Base-by-base conservation (phyloP, 2,329 filamentous ascomycete genomes). In the Drechslerella coelobrocha region DNA sequence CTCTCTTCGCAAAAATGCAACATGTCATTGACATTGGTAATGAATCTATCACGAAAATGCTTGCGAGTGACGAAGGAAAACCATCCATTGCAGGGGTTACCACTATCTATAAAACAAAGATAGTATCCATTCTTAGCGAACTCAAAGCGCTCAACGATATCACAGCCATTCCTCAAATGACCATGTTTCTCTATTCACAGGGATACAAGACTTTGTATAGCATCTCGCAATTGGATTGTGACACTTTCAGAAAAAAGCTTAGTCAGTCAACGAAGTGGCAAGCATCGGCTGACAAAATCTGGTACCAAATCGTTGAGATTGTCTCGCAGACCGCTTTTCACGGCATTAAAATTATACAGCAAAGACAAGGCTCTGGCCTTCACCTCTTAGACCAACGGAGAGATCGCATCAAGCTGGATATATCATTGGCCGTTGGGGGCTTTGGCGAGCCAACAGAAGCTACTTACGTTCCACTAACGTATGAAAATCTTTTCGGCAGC, bases 401-500 rank as follows among this genome's bases (percentile, higher is more conserved):
- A n/a, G 41, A 47, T 19, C 41, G 9, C 8, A 31, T 52, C 21
- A 26, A 52, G 14, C 26, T 52, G 9, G 48, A 52, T 27, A 23
- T 52, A 12, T 27, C 48, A n/a, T 19, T 52, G 12, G 48, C 48
- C 17, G 48, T 52, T 4, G 48, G 31, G 19, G 48, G 48, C 10
- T n/a, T 21, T 12, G 8, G n/a, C 10, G 48, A 52, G 9, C 12
- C 12, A 12, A 21, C 17, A 12, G 8, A 23, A 29, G 48, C 19
- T 27, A n/a, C n/a, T n/a, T 31, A 52, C 24, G 21, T 41, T n/a
- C 52, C 52, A 2, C 31, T 41, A 17, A 55, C 52, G 8, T 55
- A 55, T 27, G 52, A 55, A 14, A 55, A 55, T 26, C 29, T 55
- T 5, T 55, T 55, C 27, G 52, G 52, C 1, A 55, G 29, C 31